Evolutionary conservation across 805 yeast genomes (phyloP), one percentile per base, ranked within the genome.

Genomic region (Phaffomyces thermotolerans): DNA sequence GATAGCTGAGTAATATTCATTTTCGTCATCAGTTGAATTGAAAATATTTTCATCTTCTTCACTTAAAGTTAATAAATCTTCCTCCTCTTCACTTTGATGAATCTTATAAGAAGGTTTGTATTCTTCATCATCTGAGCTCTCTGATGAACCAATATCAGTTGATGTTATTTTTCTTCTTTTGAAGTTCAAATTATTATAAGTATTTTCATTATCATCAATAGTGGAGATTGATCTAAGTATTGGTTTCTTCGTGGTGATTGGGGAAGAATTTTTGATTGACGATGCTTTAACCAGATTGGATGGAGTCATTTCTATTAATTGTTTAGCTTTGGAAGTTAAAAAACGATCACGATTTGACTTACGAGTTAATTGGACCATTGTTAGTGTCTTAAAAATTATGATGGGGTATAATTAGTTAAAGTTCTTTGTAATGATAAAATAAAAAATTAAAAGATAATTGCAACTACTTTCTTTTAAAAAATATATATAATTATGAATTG

Each of bases 281-380:
- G 36, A 3, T 7, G 18, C 4, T 5, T 20, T 20, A 20, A 20
- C 30, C 23, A 32, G 17, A 20, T 8, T n/a, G 20, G 20, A 20
- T 18, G 20, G 12, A 15, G 41, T 6, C 22, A 42, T 22, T 42
- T 45, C 49, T 43, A 45, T 30, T 37, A 44, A 40, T 49, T 54
- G 60, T 53, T 57, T 57, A 56, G 61, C 60, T 53, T 57, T 56
- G 42, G 54, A 41, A 39, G 58, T 49, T 20, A 46, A 41, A 39
- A 40, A 41, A 45, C 54, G 54, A 33, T 47, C 41, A 46, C 59
- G 59, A 37, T 39, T 45, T 41, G 62, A 57, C 62, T 56, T 57
- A 56, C 62, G 62, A 51, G 53, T 56, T 37, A 34, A 41, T 41
- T 34, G 45, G 29, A 27, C 29, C 29, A 27, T 27, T 27, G 13